These are phyloP conservation scores for Cornus florida DNA, from an alignment of 148 eudicot genomes.

Conservation along the genomic window DNA sequence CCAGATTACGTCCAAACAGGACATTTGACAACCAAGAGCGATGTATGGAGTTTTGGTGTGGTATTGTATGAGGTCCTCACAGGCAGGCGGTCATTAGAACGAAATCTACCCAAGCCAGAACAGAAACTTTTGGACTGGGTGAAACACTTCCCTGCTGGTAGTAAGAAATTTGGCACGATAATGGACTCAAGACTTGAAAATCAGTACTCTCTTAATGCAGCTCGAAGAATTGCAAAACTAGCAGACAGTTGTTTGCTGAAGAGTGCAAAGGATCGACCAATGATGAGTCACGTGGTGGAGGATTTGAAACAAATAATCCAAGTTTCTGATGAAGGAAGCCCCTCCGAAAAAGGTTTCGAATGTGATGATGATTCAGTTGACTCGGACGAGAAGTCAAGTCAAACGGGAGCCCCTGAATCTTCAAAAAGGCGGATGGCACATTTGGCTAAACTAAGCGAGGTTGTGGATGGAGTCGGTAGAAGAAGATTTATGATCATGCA, in stretches of 20 bases:
- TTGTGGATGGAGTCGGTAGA: conserved; percentile 48
- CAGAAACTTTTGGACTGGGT: conserved; percentile 75
- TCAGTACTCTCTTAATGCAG: conserved; percentile 50
- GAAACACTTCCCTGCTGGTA: conserved; percentile 50
- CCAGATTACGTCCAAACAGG: conserved; percentile 88
- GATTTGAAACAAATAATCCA: conserved; percentile 44
- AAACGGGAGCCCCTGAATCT: conserved; percentile 33
- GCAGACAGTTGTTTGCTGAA: conserved; percentile 65
- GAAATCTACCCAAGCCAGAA: conserved; percentile 60
- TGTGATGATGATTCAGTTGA: conserved; percentile 28
- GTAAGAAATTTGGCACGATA: conserved; percentile 56
- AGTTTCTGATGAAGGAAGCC: conserved; percentile 32
- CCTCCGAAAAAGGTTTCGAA: conserved; percentile 16
- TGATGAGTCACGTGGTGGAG: conserved; percentile 77
- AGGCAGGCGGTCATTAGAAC: conserved; percentile 66
- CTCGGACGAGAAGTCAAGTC: conserved; percentile 9
- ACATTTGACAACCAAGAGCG: conserved; percentile 73
- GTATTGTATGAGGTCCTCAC: conserved; percentile 80
- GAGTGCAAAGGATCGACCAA: conserved; percentile 64
- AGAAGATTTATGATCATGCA: conserved; percentile 68
- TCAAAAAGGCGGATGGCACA: conserved; percentile 65
- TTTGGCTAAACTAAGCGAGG: conserved; percentile 65
- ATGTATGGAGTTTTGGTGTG: conserved; percentile 87
- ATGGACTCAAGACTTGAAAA: conserved; percentile 69
- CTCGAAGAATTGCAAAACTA: conserved; percentile 61